Conservation (phyloP, 139 green algal species). For the Chlamydomonas sphaeroides region DNA sequence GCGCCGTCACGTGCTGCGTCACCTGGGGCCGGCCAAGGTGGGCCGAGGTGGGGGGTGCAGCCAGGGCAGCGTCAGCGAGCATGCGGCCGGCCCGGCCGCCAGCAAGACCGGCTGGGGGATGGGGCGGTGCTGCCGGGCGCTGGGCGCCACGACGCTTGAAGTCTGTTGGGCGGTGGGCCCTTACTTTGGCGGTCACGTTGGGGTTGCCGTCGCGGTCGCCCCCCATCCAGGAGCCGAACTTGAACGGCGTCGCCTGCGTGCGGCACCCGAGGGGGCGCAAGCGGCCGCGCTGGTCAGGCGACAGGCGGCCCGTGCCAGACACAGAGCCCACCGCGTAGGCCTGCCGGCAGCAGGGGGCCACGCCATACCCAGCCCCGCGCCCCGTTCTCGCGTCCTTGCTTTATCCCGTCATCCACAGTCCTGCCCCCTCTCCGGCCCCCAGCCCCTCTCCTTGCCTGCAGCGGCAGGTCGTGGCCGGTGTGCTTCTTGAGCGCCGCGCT, state of each 20-base stretch:
- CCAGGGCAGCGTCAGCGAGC: slow-evolving; percentile 16
- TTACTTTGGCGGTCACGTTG: slow-evolving; percentile 82
- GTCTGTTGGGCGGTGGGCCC: no score
- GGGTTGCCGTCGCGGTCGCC: slow-evolving; percentile 93
- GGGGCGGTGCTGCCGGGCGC: no score
- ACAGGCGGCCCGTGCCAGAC: no score
- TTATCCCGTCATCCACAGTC: no score
- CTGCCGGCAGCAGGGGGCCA: background rate
- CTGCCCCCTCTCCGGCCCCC: background rate
- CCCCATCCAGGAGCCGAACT: slow-evolving; percentile 95
- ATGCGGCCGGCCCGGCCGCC: no score
- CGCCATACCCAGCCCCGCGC: no score
- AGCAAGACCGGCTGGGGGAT: no score
- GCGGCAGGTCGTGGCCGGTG: slow-evolving; percentile 62
- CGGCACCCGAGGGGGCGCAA: background rate
- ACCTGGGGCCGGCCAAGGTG: slow-evolving; percentile 52
- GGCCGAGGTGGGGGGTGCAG: slow-evolving; percentile 7
- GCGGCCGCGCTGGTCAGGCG: no score
- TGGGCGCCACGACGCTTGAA: no score
- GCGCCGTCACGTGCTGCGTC: slow-evolving; percentile 77
- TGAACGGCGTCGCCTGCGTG: slow-evolving; percentile 51
- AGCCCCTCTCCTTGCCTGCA: background rate
- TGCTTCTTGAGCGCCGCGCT: slow-evolving; percentile 84
- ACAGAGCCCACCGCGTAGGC: no score
- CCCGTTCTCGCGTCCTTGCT: no score